phyloP scores from a whole-genome alignment of 306 rosid genomes.

The Fagus crenata region DNA sequence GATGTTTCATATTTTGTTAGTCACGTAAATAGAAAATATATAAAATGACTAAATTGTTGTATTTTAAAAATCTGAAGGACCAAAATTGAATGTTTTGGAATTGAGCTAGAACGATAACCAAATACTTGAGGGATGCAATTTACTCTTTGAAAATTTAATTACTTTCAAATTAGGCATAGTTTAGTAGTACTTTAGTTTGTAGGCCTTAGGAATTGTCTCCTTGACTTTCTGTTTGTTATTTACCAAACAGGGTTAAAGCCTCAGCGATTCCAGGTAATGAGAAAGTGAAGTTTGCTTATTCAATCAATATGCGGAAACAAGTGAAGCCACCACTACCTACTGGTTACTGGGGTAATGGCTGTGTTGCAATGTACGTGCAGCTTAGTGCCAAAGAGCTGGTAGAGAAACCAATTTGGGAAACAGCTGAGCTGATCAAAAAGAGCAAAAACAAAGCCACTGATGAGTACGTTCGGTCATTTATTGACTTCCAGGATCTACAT shows the following conservation, averaged over 20 bases:
- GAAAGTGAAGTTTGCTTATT: conserved; percentile 68
- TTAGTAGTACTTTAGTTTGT: not conserved
- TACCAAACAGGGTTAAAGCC: conserved; percentile 52
- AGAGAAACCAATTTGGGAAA: conserved; percentile 64
- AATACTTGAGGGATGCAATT: too few relatives aligned
- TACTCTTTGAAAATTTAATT: too few relatives aligned
- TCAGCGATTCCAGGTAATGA: conserved; percentile 41
- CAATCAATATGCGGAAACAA: conserved; percentile 55
- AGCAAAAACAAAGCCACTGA: conserved; percentile 65
- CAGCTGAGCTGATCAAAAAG: conserved; percentile 65
- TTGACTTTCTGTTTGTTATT: not conserved
- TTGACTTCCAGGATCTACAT: conserved; percentile 69
- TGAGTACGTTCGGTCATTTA: conserved; percentile 68
- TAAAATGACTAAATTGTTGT: too few relatives aligned
- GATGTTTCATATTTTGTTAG: too few relatives aligned
- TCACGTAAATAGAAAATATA: too few relatives aligned
- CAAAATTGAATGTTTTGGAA: too few relatives aligned
- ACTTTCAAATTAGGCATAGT: not conserved
- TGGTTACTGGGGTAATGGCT: conserved; percentile 91
- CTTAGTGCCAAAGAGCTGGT: conserved; percentile 49
- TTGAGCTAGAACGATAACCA: too few relatives aligned
- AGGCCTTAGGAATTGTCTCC: not conserved
- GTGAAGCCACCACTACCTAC: conserved; percentile 55
- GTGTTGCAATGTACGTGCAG: conserved; percentile 71
- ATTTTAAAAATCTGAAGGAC: too few relatives aligned